Evolutionary conservation across 108 stramenopile species (phyloP).

Genomic region (Seminavis robusta): DNA sequence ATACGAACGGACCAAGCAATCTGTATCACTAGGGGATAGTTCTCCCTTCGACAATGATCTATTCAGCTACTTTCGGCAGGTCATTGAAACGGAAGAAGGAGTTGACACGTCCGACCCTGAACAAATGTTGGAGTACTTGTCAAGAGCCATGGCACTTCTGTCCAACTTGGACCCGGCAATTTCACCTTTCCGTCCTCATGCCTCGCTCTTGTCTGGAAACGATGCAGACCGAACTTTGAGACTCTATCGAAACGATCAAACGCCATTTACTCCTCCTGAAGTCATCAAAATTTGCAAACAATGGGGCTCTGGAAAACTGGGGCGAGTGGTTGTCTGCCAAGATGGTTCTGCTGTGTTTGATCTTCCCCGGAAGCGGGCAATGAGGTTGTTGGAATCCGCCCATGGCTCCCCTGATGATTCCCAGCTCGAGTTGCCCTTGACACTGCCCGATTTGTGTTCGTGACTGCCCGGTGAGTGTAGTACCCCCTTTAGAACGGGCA

Average conservation of each 20-base stretch:
- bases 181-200: slow-evolving; percentile 8
- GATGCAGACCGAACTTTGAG: slow-evolving; percentile 39
- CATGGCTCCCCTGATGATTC: no score
- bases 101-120: slow-evolving; percentile 5
- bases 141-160: slow-evolving; percentile 38
- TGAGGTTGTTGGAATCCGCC: slow-evolving; percentile 15
- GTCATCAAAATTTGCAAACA: slow-evolving; percentile 37
- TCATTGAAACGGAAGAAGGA: slow-evolving; percentile 11
- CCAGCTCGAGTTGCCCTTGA: no score
- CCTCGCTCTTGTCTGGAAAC: slow-evolving; percentile 53
- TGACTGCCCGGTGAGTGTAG: no score
- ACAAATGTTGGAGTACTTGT: slow-evolving; percentile 29
- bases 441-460: no score
- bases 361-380: slow-evolving; percentile 35
- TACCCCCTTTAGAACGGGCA: no score
- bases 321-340: slow-evolving; percentile 33
- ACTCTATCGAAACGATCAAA: slow-evolving; percentile 15
- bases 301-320: slow-evolving; percentile 59
- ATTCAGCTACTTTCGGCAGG: slow-evolving; percentile 22
- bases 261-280: slow-evolving; percentile 31
- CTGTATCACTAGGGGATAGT: neutral
- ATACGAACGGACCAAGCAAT: slow-evolving; percentile 24
- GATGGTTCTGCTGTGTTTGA: slow-evolving; percentile 63
- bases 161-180: slow-evolving; percentile 37
- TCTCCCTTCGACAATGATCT: slow-evolving; percentile 2